phyloP scores from a whole-genome alignment of 352 stramenopile species.

The Globisporangium heterothallicum region DNA sequence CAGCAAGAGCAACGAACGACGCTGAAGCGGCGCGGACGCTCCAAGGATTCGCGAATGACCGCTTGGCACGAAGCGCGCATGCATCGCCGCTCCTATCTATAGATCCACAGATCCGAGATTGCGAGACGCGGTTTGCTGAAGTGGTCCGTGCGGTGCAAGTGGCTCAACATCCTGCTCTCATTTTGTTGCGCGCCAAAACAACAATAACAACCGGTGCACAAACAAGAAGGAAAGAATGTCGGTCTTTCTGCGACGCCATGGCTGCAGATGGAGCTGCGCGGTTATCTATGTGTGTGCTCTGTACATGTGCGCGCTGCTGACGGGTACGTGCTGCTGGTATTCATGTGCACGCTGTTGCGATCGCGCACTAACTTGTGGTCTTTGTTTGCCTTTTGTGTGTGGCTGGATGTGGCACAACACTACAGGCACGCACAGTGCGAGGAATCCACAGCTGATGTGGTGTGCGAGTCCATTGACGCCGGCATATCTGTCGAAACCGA shows the following conservation, averaged over 20 bases:
- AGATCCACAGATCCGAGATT: neutral
- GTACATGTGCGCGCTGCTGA: neutral
- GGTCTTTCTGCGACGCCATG: neutral
- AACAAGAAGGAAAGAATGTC: neutral
- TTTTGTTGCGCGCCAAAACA: too few relatives aligned
- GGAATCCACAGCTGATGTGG: constrained; percentile 55
- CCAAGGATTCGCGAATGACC: neutral
- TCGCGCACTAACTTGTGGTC: neutral
- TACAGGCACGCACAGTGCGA: constrained; percentile 15
- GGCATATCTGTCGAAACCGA: constrained; percentile 20
- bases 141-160: too few relatives aligned
- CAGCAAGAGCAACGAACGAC: neutral
- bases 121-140: too few relatives aligned
- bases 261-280: neutral
- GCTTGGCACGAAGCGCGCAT: neutral
- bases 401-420: neutral
- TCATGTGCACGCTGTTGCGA: neutral
- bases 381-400: neutral
- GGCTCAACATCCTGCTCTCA: too few relatives aligned
- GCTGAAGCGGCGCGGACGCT: neutral
- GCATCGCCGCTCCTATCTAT: neutral
- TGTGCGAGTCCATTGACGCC: constrained; percentile 47
- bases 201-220: too few relatives aligned
- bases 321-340: neutral
- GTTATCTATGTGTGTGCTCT: neutral